A percentile compares a stretch with the other conserved stretches of the same genome.
These are phyloP conservation scores for Phyllosticta citriasiana DNA, from an alignment of 2,329 filamentous ascomycete species.

Conservation along the genomic window DNA sequence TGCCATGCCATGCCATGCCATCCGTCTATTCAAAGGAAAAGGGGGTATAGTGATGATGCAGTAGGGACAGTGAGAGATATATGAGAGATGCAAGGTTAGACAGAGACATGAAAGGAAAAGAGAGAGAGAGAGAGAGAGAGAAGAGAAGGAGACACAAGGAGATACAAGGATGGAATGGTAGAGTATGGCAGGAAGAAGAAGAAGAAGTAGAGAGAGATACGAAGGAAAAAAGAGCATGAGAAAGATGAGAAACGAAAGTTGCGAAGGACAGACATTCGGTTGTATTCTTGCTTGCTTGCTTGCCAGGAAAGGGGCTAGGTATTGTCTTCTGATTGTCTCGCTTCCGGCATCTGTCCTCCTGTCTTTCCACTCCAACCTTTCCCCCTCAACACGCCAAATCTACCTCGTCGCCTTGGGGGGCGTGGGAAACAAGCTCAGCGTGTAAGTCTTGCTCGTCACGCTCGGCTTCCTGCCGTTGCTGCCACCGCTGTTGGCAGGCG, in stretches of 20 bases:
- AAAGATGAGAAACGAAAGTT: too few relatives aligned
- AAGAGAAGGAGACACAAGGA: not conserved
- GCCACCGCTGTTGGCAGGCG: not conserved
- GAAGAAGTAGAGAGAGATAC: too few relatives aligned
- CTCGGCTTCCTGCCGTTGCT: not conserved
- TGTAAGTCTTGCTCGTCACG: conserved; percentile 7
- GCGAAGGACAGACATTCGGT: too few relatives aligned
- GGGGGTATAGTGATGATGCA: not conserved
- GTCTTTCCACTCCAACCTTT: not conserved
- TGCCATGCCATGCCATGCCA: not conserved
- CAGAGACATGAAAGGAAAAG: not conserved
- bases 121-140: not conserved
- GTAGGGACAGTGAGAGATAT: not conserved
- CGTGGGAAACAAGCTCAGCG: conserved; percentile 25
- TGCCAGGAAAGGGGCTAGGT: not conserved
- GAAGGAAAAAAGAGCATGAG: too few relatives aligned
- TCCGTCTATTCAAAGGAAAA: not conserved
- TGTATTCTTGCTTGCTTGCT: not conserved
- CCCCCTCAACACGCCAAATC: not conserved
- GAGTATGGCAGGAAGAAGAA: too few relatives aligned
- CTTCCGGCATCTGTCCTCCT: not conserved
- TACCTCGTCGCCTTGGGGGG: conserved; percentile 16
- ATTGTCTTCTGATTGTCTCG: not conserved
- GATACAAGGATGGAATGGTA: not conserved
- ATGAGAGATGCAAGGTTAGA: not conserved